These are phyloP conservation scores for Sabuloglossum arenarium DNA, from an alignment of 495 filamentous ascomycete genomes.

Conservation along the genomic window DNA sequence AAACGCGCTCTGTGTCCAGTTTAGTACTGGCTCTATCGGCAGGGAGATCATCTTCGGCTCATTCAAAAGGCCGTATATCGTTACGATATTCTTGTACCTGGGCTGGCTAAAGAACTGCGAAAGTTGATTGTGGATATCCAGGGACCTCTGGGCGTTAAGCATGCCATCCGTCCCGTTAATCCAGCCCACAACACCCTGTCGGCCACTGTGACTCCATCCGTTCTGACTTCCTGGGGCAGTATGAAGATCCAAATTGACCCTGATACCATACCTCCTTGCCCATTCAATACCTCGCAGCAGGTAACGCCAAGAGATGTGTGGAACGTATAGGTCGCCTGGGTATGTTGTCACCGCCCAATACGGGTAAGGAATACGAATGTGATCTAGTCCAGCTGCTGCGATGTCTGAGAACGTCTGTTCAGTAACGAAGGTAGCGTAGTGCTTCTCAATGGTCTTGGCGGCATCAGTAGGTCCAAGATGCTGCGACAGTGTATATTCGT, in stretches of 20 bases:
- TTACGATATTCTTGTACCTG: constrained; percentile 64
- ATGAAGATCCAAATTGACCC: constrained; percentile 89
- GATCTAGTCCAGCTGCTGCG: constrained; percentile 72
- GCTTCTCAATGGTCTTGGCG: constrained; percentile 51
- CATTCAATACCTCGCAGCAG: constrained; percentile 85
- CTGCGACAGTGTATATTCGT: constrained; percentile 65
- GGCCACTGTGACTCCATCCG: constrained; percentile 77
- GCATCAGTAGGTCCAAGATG: constrained; percentile 42
- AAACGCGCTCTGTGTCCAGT: constrained; percentile 48
- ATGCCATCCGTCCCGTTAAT: constrained; percentile 46
- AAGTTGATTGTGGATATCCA: constrained; percentile 64
- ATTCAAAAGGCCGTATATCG: constrained; percentile 72
- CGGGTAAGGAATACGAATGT: constrained; percentile 82
- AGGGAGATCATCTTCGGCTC: constrained; percentile 65
- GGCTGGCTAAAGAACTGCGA: constrained; percentile 71
- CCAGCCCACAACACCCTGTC: constrained; percentile 52
- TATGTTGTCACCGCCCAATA: constrained; percentile 91
- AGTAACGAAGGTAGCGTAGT: constrained; percentile 75
- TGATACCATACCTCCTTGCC: constrained; percentile 76
- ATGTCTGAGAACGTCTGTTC: constrained; percentile 74
- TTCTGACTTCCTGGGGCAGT: constrained; percentile 70
- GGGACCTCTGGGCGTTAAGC: constrained; percentile 46
- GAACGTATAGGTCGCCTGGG: constrained; percentile 71
- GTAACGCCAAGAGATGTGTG: constrained; percentile 80
- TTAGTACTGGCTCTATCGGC: constrained; percentile 31